Evolutionary conservation across 305 asterid species (phyloP), one percentile per base, ranked within the genome.

Genomic region (Rubia tinctorum): DNA sequence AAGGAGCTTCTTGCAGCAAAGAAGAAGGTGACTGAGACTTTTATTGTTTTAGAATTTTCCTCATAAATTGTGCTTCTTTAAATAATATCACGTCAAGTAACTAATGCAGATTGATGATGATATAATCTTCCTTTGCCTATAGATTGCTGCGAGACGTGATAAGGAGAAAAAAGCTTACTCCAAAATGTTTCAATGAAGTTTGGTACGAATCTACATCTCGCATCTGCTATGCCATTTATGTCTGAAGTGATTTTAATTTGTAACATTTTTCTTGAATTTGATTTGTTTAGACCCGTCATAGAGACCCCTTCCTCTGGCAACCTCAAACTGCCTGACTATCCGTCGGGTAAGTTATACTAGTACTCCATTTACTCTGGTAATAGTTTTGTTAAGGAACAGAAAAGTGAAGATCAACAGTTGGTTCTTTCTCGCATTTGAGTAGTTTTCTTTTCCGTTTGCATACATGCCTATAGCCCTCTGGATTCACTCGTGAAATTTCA

Each of bases 131-230:
- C 1, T 25, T 51, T 64, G 75, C 18, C 53, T 74, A 78, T 72
- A 91, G 98, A 74, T 92, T 80, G 80, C 89, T 44, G 90, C 89
- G 82, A 86, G 97, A 80, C 90, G 88, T 65, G 82, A 86, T 53
- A 82, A 78, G 88, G 93, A 89, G 92, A 89, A 75, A 59, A 87
- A 86, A 82, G 88, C 97, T 3, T 93, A 75, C 78, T 78, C 95
- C 83, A 88, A 81, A 82, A 87, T 93, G 93, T 93, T 93, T 86
- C 80, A 71, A 78, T 74, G 77, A 73, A 55, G 37, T 66, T 59
- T 25, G 75, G 92, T 85, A 79, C 58, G 60, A 49, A 56, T 53
- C 64, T 72, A 22, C 12, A 3, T 45, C 64, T 70, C 15, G 9
- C 18, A 8, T 34, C 64, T 55, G 18, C 40, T 74, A 25, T 68